phyloP scores from a whole-genome alignment of 1,139 yeast genomes.

The Geotrichum europaeum region DNA sequence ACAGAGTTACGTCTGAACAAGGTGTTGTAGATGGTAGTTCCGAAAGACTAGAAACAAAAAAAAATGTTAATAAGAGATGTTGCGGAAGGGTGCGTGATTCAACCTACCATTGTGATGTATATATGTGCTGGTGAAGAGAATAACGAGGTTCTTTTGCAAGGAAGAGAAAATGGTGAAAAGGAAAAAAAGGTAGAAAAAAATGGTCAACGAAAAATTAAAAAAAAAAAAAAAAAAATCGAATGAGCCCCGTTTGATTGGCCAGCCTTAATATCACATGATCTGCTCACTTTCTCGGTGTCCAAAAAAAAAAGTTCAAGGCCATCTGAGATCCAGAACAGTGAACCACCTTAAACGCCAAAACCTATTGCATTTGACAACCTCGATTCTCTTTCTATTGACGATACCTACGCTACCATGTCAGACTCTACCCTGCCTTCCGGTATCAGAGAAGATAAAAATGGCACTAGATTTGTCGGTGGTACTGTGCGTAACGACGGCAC shows the following conservation, averaged over 20 bases:
- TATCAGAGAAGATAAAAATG: slow-evolving; percentile 21
- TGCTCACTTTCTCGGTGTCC: neutral
- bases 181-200: neutral
- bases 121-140: neutral
- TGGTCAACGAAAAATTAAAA: neutral
- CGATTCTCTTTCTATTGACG: neutral
- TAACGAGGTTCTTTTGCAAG: neutral
- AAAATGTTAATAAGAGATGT: neutral
- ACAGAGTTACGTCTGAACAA: slow-evolving; percentile 90
- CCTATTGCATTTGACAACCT: neutral
- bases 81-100: neutral
- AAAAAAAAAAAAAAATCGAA: slow-evolving; percentile 1
- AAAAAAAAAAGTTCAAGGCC: neutral
- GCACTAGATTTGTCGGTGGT: slow-evolving; percentile 29
- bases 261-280: neutral
- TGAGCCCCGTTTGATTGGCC: slow-evolving; percentile 11
- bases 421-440: slow-evolving; percentile 12
- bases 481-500: slow-evolving; percentile 39
- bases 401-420: neutral
- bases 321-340: neutral
- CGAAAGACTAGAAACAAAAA: slow-evolving; percentile 36
- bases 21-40: slow-evolving; percentile 56
- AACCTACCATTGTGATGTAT: slow-evolving; percentile 2
- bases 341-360: neutral
- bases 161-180: neutral